phyloP scores from a whole-genome alignment of 129 eudicot genomes.

The Lactuca sativa region DNA sequence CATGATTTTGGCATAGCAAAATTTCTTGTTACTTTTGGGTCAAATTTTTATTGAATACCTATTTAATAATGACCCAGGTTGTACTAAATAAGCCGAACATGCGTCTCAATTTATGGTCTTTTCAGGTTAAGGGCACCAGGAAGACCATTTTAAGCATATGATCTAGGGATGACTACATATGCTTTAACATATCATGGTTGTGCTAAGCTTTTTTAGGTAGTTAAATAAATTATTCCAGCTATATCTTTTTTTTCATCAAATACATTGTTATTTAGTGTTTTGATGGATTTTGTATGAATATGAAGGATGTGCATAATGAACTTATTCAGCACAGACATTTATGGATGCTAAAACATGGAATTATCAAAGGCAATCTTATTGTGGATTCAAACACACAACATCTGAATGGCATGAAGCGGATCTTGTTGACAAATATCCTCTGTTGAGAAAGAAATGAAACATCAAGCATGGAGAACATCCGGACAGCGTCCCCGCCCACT shows the following conservation, averaged over 20 bases:
- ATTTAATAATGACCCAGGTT: neutral
- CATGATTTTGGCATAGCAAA: too few species aligned
- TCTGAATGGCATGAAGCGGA: conserved; percentile 71
- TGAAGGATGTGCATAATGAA: conserved; percentile 97
- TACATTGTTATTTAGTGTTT: neutral
- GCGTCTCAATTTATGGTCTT: neutral
- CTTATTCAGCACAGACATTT: conserved; percentile 89
- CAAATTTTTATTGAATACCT: neutral
- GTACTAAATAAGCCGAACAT: neutral
- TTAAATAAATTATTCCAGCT: neutral
- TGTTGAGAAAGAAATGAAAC: conserved; percentile 57
- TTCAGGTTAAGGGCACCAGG: conserved; percentile 79
- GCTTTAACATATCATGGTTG: conserved; percentile 95
- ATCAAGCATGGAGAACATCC: conserved; percentile 64
- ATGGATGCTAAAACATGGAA: conserved; percentile 98
- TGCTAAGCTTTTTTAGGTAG: conserved; percentile 98
- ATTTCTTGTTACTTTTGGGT: too few species aligned
- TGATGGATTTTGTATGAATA: conserved; percentile 17
- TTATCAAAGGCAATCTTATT: conserved; percentile 79
- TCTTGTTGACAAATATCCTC: conserved; percentile 64
- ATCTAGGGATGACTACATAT: conserved; percentile 96
- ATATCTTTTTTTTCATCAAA: neutral
- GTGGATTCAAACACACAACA: conserved; percentile 80
- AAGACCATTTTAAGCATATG: conserved; percentile 92
- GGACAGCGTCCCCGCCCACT: conserved; percentile 92